These are phyloP conservation scores for Pichia scutulata DNA, from an alignment of 805 yeast species.

Conservation along the genomic window DNA sequence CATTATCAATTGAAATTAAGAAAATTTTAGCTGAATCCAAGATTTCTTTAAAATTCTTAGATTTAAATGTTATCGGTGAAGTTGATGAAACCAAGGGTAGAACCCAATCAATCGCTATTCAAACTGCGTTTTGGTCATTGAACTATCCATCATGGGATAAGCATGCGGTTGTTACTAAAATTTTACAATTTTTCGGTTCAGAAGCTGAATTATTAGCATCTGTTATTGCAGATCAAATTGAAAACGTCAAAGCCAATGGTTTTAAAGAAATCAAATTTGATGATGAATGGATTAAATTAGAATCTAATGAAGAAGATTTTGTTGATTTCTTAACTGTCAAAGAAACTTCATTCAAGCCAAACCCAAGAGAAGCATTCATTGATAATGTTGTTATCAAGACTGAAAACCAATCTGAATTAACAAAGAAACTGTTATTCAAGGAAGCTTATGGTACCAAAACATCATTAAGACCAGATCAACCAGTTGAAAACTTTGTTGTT, in stretches of 20 bases:
- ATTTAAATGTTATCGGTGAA: conserved; percentile 55
- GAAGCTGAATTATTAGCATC: conserved; percentile 75
- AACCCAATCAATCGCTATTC: conserved; percentile 64
- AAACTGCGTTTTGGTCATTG: conserved; percentile 72
- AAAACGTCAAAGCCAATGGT: conserved; percentile 43
- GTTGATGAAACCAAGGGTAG: conserved; percentile 70
- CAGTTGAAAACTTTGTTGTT: conserved; percentile 76
- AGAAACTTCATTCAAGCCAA: conserved; percentile 60
- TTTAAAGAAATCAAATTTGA: conserved; percentile 32
- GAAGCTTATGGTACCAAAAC: conserved; percentile 63
- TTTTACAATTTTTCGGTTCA: conserved; percentile 73
- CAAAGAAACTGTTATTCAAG: conserved; percentile 67
- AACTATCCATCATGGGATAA: conserved; percentile 51
- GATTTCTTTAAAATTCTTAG: conserved; percentile 49
- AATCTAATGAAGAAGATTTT: conserved; percentile 16
- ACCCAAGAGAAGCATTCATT: conserved; percentile 44
- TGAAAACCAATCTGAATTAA: conserved; percentile 37
- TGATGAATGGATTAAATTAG: conserved; percentile 25
- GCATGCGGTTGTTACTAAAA: conserved; percentile 64
- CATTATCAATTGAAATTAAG: conserved; percentile 48
- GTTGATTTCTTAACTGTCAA: conserved; percentile 35
- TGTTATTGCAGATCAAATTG: conserved; percentile 58
- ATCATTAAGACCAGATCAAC: conserved; percentile 80
- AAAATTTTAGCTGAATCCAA: conserved; percentile 44
- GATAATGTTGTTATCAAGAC: conserved; percentile 35